Percentiles rank a stretch among this genome's conserved stretches.
Evolutionary conservation across 192 early-diverging fungal genomes (phyloP).

Genomic region (Kickxella alabastrina): DNA sequence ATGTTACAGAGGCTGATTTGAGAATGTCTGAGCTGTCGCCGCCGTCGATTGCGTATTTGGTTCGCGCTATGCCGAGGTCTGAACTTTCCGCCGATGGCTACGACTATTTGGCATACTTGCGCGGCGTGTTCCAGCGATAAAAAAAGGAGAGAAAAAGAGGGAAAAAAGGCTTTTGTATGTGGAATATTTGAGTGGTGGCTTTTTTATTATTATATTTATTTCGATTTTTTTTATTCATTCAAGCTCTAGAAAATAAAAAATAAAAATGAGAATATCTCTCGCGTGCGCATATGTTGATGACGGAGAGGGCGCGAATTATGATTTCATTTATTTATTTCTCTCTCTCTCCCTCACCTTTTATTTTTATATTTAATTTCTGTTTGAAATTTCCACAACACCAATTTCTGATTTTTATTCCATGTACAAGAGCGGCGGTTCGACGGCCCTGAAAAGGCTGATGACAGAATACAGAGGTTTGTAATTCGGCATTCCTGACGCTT

Average conservation of each 20-base stretch:
- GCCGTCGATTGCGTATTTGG: slow-evolving; percentile 70
- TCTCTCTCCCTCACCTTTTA: no score
- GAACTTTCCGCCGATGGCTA: slow-evolving; percentile 58
- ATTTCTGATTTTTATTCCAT: no score
- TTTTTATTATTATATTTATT: background rate
- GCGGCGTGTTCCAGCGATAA: slow-evolving; percentile 37
- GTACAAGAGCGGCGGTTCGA: slow-evolving; percentile 60
- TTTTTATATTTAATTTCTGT: slow-evolving; percentile 10
- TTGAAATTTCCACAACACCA: background rate
- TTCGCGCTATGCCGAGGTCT: slow-evolving; percentile 66
- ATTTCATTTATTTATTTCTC: no score
- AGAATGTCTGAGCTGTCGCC: slow-evolving; percentile 72
- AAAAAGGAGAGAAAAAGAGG: no score
- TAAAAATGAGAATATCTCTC: background rate
- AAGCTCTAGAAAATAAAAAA: background rate
- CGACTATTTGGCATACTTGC: slow-evolving; percentile 74
- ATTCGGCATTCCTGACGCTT: background rate
- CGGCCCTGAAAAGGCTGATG: slow-evolving; percentile 86
- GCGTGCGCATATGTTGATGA: no score
- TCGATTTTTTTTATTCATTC: background rate
- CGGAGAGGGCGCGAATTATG: no score
- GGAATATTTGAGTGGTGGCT: background rate
- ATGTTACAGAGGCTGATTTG: slow-evolving; percentile 82
- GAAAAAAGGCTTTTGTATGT: background rate
- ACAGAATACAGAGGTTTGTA: slow-evolving; percentile 81